These are phyloP conservation scores for Guadua angustifolia DNA, from an alignment of 176 grass and related monocot genomes.

Conservation along the genomic window DNA sequence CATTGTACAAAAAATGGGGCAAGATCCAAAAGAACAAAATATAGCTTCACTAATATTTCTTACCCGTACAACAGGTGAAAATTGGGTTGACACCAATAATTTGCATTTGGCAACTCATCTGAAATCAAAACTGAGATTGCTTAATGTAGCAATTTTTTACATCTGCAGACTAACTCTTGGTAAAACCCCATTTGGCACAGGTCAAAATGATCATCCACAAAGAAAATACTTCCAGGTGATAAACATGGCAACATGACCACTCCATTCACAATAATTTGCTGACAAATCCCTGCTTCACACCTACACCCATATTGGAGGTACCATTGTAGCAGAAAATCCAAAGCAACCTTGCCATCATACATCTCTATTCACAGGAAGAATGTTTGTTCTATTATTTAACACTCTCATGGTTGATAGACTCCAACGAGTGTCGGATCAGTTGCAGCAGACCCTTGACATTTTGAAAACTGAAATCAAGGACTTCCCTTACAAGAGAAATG, in stretches of 20 bases:
- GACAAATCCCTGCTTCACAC: not conserved
- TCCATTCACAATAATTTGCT: slow-evolving; percentile 28
- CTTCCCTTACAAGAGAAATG: slow-evolving; percentile 60
- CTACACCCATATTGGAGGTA: slow-evolving; percentile 25
- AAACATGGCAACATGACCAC: slow-evolving; percentile 20
- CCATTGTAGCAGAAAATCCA: slow-evolving; percentile 24
- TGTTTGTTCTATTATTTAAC: slow-evolving; percentile 37
- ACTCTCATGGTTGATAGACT: slow-evolving; percentile 69
- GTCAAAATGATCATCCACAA: slow-evolving; percentile 33
- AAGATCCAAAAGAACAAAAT: slow-evolving; percentile 27
- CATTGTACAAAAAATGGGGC: not conserved
- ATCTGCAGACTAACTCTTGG: slow-evolving; percentile 26
- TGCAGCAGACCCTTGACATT: slow-evolving; percentile 75
- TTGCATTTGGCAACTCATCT: slow-evolving; percentile 24
- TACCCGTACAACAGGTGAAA: slow-evolving; percentile 22
- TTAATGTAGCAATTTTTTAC: slow-evolving; percentile 32
- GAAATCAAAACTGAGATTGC: slow-evolving; percentile 35
- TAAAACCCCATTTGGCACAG: slow-evolving; percentile 9
- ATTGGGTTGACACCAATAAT: slow-evolving; percentile 21
- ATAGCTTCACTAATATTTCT: slow-evolving; percentile 36
- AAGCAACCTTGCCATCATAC: slow-evolving; percentile 30
- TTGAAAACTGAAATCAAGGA: slow-evolving; percentile 93
- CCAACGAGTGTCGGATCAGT: slow-evolving; percentile 76
- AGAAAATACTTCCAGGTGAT: slow-evolving; percentile 28
- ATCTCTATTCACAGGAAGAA: slow-evolving; percentile 39